phyloP scores from a whole-genome alignment of 768 basidiomycete species.

The Terana coerulea region DNA sequence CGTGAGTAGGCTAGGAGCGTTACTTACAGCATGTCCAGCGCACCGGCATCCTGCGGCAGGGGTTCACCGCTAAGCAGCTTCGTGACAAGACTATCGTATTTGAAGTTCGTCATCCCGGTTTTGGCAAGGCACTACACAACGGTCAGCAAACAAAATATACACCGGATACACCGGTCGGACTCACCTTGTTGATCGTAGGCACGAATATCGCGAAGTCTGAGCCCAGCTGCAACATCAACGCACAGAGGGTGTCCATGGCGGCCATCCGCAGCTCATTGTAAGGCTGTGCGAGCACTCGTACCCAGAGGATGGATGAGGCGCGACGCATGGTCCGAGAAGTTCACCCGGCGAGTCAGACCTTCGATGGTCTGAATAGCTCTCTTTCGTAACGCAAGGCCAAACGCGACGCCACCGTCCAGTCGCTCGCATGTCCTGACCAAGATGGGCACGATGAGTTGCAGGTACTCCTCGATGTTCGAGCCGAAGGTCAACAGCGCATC shows the following conservation, averaged over 20 bases:
- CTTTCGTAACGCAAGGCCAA: constrained; percentile 58
- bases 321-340: constrained; percentile 97
- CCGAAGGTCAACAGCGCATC: constrained; percentile 96
- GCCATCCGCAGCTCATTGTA: constrained; percentile 79
- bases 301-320: constrained; percentile 94
- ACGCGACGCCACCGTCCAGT: constrained; percentile 65
- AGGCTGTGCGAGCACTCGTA: constrained; percentile 72
- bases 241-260: constrained; percentile 92
- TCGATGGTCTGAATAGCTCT: constrained; percentile 90
- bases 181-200: constrained; percentile 92
- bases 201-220: constrained; percentile 98
- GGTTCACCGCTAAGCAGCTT: constrained; percentile 92
- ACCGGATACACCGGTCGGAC: too few species aligned
- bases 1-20: too few species aligned
- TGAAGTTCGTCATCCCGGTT: constrained; percentile 68
- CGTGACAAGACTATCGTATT: constrained; percentile 84
- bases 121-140: too few species aligned
- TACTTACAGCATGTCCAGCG: constrained; percentile 63
- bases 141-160: too few species aligned
- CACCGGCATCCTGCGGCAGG: constrained; percentile 78
- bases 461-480: constrained; percentile 93
- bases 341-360: constrained; percentile 85
- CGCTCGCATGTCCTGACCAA: constrained; percentile 91
- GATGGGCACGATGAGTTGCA: constrained; percentile 94
- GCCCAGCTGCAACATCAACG: constrained; percentile 88